Percentiles rank a stretch among this genome's conserved stretches.
phyloP scores from a whole-genome alignment of 2,329 filamentous ascomycete genomes.

The Arthrobotrys pseudoclavata region DNA sequence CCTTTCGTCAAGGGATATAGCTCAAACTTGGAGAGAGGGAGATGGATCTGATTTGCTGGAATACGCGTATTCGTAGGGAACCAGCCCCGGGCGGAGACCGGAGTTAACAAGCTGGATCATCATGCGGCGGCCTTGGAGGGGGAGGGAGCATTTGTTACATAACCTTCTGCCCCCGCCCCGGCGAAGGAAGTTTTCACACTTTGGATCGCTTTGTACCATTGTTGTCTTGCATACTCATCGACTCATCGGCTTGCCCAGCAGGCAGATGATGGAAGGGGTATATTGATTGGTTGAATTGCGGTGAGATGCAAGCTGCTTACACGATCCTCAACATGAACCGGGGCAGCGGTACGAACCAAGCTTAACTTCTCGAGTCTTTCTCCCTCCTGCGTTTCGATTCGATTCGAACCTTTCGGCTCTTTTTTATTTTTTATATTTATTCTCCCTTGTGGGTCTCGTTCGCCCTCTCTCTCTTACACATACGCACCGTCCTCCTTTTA shows the following conservation, averaged over 20 bases:
- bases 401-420: neutral
- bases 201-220: too few species aligned
- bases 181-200: too few species aligned
- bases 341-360: neutral
- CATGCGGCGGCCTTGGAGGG: too few species aligned
- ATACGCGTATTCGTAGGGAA: slow-evolving; percentile 14
- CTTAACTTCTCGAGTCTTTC: neutral
- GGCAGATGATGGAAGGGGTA: neutral
- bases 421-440: neutral
- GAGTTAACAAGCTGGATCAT: neutral
- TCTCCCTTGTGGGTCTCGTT: neutral
- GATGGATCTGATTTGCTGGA: slow-evolving; percentile 15
- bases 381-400: neutral
- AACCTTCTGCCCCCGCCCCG: neutral
- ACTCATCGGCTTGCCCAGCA: too few species aligned
- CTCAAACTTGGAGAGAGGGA: neutral
- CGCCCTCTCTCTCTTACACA: neutral
- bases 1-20: neutral
- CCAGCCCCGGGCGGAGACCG: neutral
- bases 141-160: neutral
- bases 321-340: neutral
- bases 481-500: neutral
- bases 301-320: slow-evolving; percentile 16
- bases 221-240: too few species aligned
- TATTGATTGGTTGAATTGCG: neutral